A percentile compares a stretch with the other conserved stretches of the same genome.
These are phyloP conservation scores for Aspergillus ochraceoroseus DNA, from an alignment of 2,329 filamentous ascomycete species.

Conservation along the genomic window DNA sequence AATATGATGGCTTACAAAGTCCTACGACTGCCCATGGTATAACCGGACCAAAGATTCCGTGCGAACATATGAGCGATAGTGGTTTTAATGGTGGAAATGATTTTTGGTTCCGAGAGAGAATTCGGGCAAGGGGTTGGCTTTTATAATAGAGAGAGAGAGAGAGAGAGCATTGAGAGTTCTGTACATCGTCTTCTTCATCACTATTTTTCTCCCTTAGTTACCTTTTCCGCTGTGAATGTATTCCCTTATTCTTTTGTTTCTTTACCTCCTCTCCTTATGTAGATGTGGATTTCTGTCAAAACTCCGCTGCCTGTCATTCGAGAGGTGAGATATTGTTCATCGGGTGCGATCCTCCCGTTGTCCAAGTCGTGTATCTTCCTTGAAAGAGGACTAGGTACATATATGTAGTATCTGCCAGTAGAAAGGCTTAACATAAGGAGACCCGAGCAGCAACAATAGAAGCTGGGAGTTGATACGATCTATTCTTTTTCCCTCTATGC, in stretches of 20 bases:
- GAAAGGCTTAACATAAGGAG: no score
- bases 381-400: no score
- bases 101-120: conserved; percentile 7
- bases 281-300: no score
- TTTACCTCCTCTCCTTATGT: not conserved
- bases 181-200: conserved; percentile 26
- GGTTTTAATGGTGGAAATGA: conserved; percentile 12
- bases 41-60: conserved; percentile 10
- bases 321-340: no score
- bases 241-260: conserved; percentile 2
- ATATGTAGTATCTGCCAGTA: no score
- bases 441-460: no score
- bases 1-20: conserved; percentile 15
- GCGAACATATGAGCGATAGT: conserved; percentile 11
- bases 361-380: no score
- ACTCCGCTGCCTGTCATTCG: no score
- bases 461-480: no score
- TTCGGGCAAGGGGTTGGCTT: conserved; percentile 13
- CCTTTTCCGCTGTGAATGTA: conserved; percentile 14
- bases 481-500: no score
- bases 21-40: conserved; percentile 16
- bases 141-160: conserved; percentile 24
- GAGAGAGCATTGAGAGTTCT: conserved; percentile 23
- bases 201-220: conserved; percentile 13
- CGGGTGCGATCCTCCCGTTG: no score